phyloP scores from a whole-genome alignment of 2,329 filamentous ascomycete genomes.

The Gaeumannomyces tritici region DNA sequence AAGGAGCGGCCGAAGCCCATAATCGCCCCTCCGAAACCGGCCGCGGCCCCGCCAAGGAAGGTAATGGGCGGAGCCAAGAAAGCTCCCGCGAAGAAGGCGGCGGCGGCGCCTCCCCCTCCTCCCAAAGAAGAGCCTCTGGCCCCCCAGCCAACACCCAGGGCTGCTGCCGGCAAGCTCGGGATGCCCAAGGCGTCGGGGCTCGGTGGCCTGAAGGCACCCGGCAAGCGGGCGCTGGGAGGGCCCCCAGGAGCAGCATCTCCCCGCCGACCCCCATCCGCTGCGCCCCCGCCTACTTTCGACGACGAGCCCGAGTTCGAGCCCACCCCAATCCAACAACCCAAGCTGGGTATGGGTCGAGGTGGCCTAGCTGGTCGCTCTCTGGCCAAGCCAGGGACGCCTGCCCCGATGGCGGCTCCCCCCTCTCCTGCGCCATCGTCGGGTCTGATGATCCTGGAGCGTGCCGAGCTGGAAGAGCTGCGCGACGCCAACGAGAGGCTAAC shows the following conservation, averaged over 20 bases:
- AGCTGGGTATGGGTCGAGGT: conserved; percentile 61
- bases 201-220: conserved; percentile 50
- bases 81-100: conserved; percentile 33
- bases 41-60: conserved; percentile 36
- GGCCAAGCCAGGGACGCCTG: conserved; percentile 56
- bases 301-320: conserved; percentile 36
- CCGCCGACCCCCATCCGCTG: conserved; percentile 36
- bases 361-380: conserved; percentile 81
- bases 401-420: conserved; percentile 36
- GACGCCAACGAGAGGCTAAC: conserved; percentile 70
- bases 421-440: conserved; percentile 54
- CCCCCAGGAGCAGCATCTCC: conserved; percentile 42
- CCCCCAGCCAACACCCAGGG: conserved; percentile 47
- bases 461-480: conserved; percentile 86
- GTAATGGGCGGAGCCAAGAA: conserved; percentile 36
- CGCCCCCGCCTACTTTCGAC: conserved; percentile 39
- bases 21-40: conserved; percentile 47
- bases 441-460: conserved; percentile 69
- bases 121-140: conserved; percentile 44
- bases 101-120: conserved; percentile 31
- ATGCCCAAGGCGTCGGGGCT: conserved; percentile 42
- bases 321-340: conserved; percentile 44
- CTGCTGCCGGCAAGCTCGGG: conserved; percentile 41
- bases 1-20: conserved; percentile 82
- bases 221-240: conserved; percentile 41